Percentiles rank a stretch among this genome's conserved stretches.
Conservation (phyloP, 495 filamentous ascomycete genomes). For the Penicillium herquei region DNA sequence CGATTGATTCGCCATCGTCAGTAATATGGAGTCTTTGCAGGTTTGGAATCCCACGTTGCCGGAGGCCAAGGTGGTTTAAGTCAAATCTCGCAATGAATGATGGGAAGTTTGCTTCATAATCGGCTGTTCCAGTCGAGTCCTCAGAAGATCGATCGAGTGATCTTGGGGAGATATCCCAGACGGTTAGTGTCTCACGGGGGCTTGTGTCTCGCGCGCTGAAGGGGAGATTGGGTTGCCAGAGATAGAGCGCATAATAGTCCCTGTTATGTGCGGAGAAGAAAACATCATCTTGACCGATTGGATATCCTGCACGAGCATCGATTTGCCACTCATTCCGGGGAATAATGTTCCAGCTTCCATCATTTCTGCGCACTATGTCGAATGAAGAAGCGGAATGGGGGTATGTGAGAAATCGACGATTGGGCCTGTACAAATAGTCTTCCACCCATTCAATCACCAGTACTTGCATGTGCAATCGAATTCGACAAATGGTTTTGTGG, state of each 20-base stretch:
- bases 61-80: constrained; percentile 57
- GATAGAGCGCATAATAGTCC: constrained; percentile 64
- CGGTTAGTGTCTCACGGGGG: constrained; percentile 59
- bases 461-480: constrained; percentile 55
- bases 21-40: constrained; percentile 57
- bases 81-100: constrained; percentile 55
- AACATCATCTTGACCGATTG: constrained; percentile 56
- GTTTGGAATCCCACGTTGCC: constrained; percentile 53
- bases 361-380: constrained; percentile 36
- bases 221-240: constrained; percentile 64
- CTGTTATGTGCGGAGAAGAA: constrained; percentile 65
- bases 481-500: constrained; percentile 56
- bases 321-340: constrained; percentile 71
- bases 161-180: constrained; percentile 64
- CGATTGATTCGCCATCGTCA: constrained; percentile 35
- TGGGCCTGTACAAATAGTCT: constrained; percentile 54
- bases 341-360: constrained; percentile 43
- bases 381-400: constrained; percentile 66
- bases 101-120: constrained; percentile 41
- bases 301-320: constrained; percentile 58
- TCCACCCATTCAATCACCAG: constrained; percentile 69
- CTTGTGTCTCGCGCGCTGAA: constrained; percentile 54
- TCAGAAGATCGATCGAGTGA: constrained; percentile 55
- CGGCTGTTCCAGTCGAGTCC: constrained; percentile 46
- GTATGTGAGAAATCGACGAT: constrained; percentile 56